Conservation (phyloP, 176 grass and related monocot species). For the Pontederia crassipes region DNA sequence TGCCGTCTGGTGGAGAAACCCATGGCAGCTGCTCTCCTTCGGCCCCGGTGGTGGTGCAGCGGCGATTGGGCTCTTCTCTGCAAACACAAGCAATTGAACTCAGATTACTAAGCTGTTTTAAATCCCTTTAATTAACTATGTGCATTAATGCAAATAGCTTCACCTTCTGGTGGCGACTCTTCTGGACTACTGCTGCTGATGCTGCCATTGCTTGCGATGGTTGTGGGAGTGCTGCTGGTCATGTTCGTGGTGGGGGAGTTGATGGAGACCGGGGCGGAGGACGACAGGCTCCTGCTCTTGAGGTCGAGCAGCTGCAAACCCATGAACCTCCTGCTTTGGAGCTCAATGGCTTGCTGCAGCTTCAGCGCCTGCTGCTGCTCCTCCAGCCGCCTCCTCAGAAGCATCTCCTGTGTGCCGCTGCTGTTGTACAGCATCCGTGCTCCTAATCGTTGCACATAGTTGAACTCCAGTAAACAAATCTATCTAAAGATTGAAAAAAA, state of each 20-base stretch:
- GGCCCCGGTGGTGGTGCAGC: neutral
- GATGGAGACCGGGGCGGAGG: slow-evolving; percentile 1
- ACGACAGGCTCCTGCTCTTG: slow-evolving; percentile 4
- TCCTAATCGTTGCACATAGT: slow-evolving; percentile 21
- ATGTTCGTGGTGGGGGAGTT: neutral
- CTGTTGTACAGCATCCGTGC: slow-evolving; percentile 57
- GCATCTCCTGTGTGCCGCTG: slow-evolving; percentile 43
- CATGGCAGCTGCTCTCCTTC: neutral
- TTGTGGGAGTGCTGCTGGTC: neutral
- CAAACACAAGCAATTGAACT: neutral
- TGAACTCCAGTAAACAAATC: too few relatives aligned
- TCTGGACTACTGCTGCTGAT: slow-evolving; percentile 2
- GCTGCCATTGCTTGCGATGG: neutral
- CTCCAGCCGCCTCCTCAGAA: slow-evolving; percentile 62
- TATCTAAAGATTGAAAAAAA: too few relatives aligned
- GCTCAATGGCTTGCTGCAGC: slow-evolving; percentile 29
- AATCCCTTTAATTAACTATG: neutral
- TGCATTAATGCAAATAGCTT: neutral
- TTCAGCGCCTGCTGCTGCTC: slow-evolving; percentile 74
- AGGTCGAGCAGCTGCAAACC: slow-evolving; percentile 26
- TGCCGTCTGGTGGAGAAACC: neutral
- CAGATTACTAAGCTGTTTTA: neutral
- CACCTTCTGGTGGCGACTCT: slow-evolving; percentile 2
- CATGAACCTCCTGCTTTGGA: slow-evolving; percentile 19
- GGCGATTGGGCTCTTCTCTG: slow-evolving; percentile 1